Conservation (phyloP, 441 rosid genomes). For the Adansonia grandidieri region DNA sequence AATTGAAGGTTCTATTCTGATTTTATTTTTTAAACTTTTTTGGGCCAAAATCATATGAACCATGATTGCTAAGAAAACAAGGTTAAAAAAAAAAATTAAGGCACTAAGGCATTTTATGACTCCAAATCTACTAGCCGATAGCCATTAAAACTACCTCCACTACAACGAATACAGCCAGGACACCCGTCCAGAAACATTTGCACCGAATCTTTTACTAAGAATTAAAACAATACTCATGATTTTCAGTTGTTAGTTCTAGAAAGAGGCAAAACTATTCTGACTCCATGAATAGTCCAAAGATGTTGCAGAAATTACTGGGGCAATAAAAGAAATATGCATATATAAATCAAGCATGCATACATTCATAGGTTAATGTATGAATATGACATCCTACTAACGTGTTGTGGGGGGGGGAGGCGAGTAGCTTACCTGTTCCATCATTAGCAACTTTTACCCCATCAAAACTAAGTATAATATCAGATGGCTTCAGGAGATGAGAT, state of each 20-base stretch:
- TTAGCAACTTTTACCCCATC: constrained; percentile 89
- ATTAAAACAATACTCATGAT: background rate
- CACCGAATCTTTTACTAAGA: background rate
- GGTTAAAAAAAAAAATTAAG: background rate
- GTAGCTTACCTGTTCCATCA: constrained; percentile 82
- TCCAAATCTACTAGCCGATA: background rate
- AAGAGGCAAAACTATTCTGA: background rate
- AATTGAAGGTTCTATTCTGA: background rate
- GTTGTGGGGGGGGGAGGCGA: background rate
- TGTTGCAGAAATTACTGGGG: background rate
- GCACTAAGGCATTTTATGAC: background rate
- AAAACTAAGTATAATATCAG: constrained; percentile 83
- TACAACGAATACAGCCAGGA: background rate
- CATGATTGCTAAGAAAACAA: background rate
- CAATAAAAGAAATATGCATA: background rate
- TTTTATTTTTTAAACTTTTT: background rate
- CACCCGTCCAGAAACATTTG: constrained; percentile 4
- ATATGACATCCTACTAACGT: background rate
- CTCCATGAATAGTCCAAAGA: background rate
- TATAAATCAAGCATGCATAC: background rate
- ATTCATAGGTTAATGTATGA: background rate
- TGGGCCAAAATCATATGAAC: background rate
- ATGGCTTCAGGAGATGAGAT: constrained; percentile 76
- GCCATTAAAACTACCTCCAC: constrained; percentile 5
- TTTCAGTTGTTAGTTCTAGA: background rate